phyloP scores from a whole-genome alignment of 768 basidiomycete genomes.

The Boletus barrowsii region DNA sequence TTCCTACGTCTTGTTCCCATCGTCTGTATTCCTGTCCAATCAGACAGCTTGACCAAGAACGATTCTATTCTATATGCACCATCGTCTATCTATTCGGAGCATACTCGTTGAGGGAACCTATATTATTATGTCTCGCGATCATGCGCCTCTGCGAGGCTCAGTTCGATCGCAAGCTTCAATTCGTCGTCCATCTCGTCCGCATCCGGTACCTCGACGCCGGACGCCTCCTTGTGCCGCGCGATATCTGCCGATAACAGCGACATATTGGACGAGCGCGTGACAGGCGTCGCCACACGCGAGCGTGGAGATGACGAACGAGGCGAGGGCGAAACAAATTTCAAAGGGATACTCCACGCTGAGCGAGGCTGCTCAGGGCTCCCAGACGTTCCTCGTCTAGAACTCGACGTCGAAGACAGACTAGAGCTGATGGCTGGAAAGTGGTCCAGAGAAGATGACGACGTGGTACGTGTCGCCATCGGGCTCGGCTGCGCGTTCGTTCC shows the following conservation, averaged over 20 bases:
- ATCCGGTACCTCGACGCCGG: background rate
- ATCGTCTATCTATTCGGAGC: background rate
- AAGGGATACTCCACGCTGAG: constrained; percentile 42
- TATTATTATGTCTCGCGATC: background rate
- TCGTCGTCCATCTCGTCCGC: constrained; percentile 58
- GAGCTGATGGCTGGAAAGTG: constrained; percentile 36
- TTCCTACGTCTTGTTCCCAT: background rate
- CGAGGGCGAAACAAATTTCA: constrained; percentile 22
- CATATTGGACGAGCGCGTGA: constrained; percentile 8
- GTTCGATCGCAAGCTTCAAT: constrained; percentile 58
- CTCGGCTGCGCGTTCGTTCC: constrained; percentile 5
- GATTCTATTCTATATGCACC: constrained; percentile 1
- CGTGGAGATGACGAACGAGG: constrained; percentile 17
- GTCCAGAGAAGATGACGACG: constrained; percentile 24
- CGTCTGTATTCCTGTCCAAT: too few relatives aligned
- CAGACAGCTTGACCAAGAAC: background rate
- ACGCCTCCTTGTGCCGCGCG: background rate
- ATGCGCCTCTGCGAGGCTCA: constrained; percentile 61
- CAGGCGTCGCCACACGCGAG: constrained; percentile 10
- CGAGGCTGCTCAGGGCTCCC: constrained; percentile 11
- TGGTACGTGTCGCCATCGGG: constrained; percentile 8
- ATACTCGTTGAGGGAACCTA: background rate
- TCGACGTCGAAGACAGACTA: constrained; percentile 26
- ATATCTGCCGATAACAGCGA: constrained; percentile 15
- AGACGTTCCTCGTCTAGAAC: constrained; percentile 16